These are phyloP conservation scores for Penicillium oxalicum DNA, from an alignment of 2,329 filamentous ascomycete species.

Conservation along the genomic window DNA sequence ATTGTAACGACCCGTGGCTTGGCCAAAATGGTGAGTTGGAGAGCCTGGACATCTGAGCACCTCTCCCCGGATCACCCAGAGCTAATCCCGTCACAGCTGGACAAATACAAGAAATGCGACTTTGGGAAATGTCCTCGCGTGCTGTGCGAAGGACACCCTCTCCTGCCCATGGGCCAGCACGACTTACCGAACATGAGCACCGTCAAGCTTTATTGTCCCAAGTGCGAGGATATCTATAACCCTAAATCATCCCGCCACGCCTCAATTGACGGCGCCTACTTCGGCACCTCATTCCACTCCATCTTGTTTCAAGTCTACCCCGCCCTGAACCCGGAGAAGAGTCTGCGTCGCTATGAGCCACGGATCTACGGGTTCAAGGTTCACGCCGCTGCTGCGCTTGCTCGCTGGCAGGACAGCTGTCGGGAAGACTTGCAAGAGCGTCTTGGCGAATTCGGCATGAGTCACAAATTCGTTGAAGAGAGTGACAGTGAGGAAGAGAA, in stretches of 20 bases:
- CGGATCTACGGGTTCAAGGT: constrained; percentile 94
- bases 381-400: constrained; percentile 78
- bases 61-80: too few relatives aligned
- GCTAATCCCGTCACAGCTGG: constrained; percentile 56
- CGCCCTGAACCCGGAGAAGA: constrained; percentile 79
- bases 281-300: constrained; percentile 96
- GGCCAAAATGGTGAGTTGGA: constrained; percentile 76
- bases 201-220: constrained; percentile 94
- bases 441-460: constrained; percentile 62
- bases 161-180: constrained; percentile 89
- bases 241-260: constrained; percentile 95
- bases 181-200: constrained; percentile 82
- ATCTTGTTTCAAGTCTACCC: constrained; percentile 99
- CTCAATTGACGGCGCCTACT: constrained; percentile 94
- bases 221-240: constrained; percentile 98
- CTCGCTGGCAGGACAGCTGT: constrained; percentile 82
- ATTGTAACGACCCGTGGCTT: constrained; percentile 92
- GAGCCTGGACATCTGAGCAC: too few relatives aligned
- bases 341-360: constrained; percentile 76
- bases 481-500: constrained; percentile 56
- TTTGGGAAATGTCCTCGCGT: constrained; percentile 98
- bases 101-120: constrained; percentile 97
- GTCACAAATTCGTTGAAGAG: constrained; percentile 70
- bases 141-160: constrained; percentile 85
- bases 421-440: constrained; percentile 76